Conservation (phyloP, 1,284 basidiomycete genomes). For the Cutaneotrichosporon sp. region DNA sequence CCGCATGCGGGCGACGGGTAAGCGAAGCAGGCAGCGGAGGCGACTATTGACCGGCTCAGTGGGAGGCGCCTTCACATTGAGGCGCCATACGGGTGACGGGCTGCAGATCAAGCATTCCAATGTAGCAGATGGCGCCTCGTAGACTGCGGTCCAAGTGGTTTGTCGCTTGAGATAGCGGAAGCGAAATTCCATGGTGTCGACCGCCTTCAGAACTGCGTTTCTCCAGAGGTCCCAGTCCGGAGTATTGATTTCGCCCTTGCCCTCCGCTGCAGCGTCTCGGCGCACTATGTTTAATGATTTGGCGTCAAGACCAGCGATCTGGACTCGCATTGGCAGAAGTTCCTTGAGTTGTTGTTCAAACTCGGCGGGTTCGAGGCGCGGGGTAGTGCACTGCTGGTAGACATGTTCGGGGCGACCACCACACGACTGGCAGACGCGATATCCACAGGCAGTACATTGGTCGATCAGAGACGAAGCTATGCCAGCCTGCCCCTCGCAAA, state of each 20-base stretch:
- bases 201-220: slow-evolving; percentile 61
- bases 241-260: slow-evolving; percentile 43
- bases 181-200: slow-evolving; percentile 60
- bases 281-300: slow-evolving; percentile 49
- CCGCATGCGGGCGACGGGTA: slow-evolving; percentile 72
- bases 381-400: slow-evolving; percentile 47
- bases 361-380: slow-evolving; percentile 58
- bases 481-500: slow-evolving; percentile 79
- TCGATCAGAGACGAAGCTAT: slow-evolving; percentile 67
- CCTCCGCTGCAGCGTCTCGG: background rate
- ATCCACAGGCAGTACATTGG: slow-evolving; percentile 69
- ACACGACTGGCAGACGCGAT: slow-evolving; percentile 76
- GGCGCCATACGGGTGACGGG: slow-evolving; percentile 75
- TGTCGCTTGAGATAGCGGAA: slow-evolving; percentile 84
- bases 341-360: slow-evolving; percentile 75
- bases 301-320: slow-evolving; percentile 56
- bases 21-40: slow-evolving; percentile 66
- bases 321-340: slow-evolving; percentile 79
- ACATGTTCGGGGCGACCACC: slow-evolving; percentile 86
- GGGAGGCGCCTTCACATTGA: slow-evolving; percentile 66
- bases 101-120: slow-evolving; percentile 75
- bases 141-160: slow-evolving; percentile 77
- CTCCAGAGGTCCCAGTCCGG: slow-evolving; percentile 64
- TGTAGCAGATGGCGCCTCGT: slow-evolving; percentile 64
- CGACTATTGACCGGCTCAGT: slow-evolving; percentile 72